Conservation (phyloP, 2,329 filamentous ascomycete genomes). For the Teratosphaeria nubilosa region DNA sequence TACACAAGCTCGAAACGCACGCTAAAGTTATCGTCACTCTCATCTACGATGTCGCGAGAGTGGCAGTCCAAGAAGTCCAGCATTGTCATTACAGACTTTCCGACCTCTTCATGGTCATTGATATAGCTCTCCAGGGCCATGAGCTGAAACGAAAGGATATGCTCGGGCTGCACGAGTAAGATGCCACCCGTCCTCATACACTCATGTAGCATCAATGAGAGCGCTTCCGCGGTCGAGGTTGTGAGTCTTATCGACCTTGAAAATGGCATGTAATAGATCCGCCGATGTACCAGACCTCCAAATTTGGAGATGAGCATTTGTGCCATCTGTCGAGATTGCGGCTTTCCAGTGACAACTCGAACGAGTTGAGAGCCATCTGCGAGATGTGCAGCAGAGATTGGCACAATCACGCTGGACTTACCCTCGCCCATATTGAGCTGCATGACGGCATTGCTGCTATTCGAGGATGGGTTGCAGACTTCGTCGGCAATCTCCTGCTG, state of each 20-base stretch:
- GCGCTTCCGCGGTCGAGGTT: slow-evolving; percentile 20
- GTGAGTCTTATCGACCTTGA: slow-evolving; percentile 40
- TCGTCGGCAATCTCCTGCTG: slow-evolving; percentile 54
- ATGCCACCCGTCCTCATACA: slow-evolving; percentile 40
- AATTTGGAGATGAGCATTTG: slow-evolving; percentile 46
- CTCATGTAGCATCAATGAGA: slow-evolving; percentile 31
- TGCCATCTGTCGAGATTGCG: slow-evolving; percentile 48
- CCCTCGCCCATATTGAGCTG: slow-evolving; percentile 66
- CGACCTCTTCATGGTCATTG: slow-evolving; percentile 34
- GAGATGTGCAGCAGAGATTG: slow-evolving; percentile 45
- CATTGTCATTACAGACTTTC: slow-evolving; percentile 39
- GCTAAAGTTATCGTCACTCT: slow-evolving; percentile 41
- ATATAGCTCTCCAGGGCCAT: slow-evolving; percentile 49
- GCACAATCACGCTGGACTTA: slow-evolving; percentile 60
- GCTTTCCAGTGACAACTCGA: slow-evolving; percentile 47
- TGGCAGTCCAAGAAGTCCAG: slow-evolving; percentile 41
- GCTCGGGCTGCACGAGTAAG: slow-evolving; percentile 52
- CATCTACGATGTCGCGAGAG: slow-evolving; percentile 54
- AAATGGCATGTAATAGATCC: slow-evolving; percentile 49
- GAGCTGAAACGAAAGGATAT: slow-evolving; percentile 55
- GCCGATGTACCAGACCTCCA: slow-evolving; percentile 44
- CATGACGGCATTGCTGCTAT: slow-evolving; percentile 42
- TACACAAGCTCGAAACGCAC: slow-evolving; percentile 35
- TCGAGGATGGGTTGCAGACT: slow-evolving; percentile 45
- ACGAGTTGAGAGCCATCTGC: slow-evolving; percentile 35